Conservation (phyloP, 495 filamentous ascomycete genomes). For the Podospora tetraspora region DNA sequence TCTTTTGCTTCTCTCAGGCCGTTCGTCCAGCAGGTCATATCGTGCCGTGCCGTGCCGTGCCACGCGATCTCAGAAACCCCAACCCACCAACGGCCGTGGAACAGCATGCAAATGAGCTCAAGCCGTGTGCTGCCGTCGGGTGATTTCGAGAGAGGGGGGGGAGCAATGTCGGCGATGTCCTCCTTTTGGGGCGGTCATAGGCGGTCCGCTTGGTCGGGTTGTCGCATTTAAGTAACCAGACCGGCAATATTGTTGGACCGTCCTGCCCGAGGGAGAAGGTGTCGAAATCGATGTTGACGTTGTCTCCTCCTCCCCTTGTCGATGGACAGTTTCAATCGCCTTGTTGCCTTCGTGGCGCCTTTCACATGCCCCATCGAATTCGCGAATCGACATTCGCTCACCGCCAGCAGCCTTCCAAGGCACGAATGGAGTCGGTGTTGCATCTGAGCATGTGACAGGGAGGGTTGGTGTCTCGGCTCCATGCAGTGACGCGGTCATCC, state of each 20-base stretch:
- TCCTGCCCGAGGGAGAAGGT: neutral
- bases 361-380: neutral
- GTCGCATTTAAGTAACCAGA: neutral
- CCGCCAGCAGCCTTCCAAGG: neutral
- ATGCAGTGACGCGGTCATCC: neutral
- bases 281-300: neutral
- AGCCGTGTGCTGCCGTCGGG: conserved; percentile 4
- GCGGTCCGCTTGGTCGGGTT: neutral
- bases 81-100: conserved; percentile 9
- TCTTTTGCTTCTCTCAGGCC: conserved; percentile 6
- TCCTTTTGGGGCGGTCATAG: neutral
- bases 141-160: neutral
- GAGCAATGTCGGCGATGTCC: neutral
- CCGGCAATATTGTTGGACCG: neutral
- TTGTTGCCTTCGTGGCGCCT: neutral
- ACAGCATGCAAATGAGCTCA: conserved; percentile 5
- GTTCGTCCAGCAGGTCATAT: conserved; percentile 12
- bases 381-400: neutral
- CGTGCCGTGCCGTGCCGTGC: conserved; percentile 23
- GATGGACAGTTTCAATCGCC: neutral
- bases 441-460: neutral
- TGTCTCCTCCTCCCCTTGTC: neutral
- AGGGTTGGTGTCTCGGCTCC: conserved; percentile 3
- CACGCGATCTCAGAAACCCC: conserved; percentile 15
- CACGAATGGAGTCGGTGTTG: neutral